phyloP scores from a whole-genome alignment of 1,284 basidiomycete species.

The Hemileia vastatrix region DNA sequence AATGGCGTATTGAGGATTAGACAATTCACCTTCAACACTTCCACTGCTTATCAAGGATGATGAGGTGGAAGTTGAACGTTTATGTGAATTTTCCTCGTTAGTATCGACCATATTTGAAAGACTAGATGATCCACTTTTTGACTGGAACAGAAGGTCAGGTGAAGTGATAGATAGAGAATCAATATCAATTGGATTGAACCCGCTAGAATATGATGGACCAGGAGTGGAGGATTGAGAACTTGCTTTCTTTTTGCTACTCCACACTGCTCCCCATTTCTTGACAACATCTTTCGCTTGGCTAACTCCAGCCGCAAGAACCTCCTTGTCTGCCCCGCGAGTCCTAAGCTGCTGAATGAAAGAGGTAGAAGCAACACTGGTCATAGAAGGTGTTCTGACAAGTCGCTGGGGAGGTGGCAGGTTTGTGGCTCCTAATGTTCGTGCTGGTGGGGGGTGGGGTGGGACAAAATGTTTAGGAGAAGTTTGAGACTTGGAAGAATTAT shows the following conservation, averaged over 20 bases:
- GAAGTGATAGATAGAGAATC: too few relatives aligned
- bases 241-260: slow-evolving; percentile 44
- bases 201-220: slow-evolving; percentile 16
- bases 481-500: background rate
- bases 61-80: too few relatives aligned
- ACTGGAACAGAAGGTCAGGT: too few relatives aligned
- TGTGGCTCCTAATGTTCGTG: slow-evolving; percentile 1
- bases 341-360: slow-evolving; percentile 46
- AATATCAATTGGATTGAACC: slow-evolving; percentile 20
- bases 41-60: too few relatives aligned
- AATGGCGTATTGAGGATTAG: too few relatives aligned
- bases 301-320: slow-evolving; percentile 51
- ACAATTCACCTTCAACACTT: too few relatives aligned
- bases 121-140: too few relatives aligned
- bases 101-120: too few relatives aligned
- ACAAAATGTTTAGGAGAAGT: background rate
- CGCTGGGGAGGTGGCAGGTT: slow-evolving; percentile 18
- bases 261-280: slow-evolving; percentile 77
- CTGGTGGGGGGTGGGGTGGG: slow-evolving; percentile 20
- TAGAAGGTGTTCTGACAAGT: background rate
- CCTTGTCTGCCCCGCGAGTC: slow-evolving; percentile 59
- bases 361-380: slow-evolving; percentile 11
- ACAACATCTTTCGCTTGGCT: slow-evolving; percentile 64
- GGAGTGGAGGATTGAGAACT: slow-evolving; percentile 1
- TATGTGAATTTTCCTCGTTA: too few relatives aligned